Percentiles rank a stretch among this genome's conserved stretches.
These are phyloP conservation scores for Pseudogymnoascus sp. DNA, from an alignment of 2,329 filamentous ascomycete genomes.

Conservation along the genomic window DNA sequence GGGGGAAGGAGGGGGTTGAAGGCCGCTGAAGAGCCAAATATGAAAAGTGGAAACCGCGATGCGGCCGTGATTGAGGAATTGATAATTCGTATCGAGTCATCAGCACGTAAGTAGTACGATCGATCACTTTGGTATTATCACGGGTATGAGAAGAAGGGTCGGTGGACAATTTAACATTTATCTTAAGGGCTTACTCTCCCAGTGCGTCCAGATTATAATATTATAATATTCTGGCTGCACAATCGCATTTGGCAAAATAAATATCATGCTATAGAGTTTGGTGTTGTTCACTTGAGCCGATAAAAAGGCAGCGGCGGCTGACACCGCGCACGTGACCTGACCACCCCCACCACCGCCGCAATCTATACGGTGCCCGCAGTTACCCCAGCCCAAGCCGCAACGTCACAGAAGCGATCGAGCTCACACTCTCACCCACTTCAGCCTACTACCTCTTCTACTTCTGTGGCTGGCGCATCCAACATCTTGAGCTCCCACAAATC, in stretches of 20 bases:
- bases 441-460: constrained; percentile 11
- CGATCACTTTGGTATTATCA: not conserved
- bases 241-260: not conserved
- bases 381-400: constrained; percentile 11
- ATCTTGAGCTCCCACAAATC: constrained; percentile 15
- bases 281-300: not conserved
- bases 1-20: not conserved
- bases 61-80: constrained; percentile 3
- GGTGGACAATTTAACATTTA: not conserved
- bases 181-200: not conserved
- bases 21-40: not conserved
- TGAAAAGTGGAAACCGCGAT: constrained; percentile 7
- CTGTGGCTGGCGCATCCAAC: constrained; percentile 10
- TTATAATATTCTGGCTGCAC: not conserved
- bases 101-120: not conserved
- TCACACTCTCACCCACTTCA: constrained; percentile 9
- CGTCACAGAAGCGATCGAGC: constrained; percentile 12
- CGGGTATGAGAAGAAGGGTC: not conserved
- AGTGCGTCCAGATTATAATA: not conserved
- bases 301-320: not conserved
- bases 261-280: not conserved
- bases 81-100: constrained; percentile 9
- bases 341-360: constrained; percentile 5
- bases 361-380: constrained; percentile 10
- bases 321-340: not conserved